Evolutionary conservation across 2,329 filamentous ascomycete genomes (phyloP), one percentile per base, ranked within the genome.

Genomic region (Hymenoscyphus salicellus): DNA sequence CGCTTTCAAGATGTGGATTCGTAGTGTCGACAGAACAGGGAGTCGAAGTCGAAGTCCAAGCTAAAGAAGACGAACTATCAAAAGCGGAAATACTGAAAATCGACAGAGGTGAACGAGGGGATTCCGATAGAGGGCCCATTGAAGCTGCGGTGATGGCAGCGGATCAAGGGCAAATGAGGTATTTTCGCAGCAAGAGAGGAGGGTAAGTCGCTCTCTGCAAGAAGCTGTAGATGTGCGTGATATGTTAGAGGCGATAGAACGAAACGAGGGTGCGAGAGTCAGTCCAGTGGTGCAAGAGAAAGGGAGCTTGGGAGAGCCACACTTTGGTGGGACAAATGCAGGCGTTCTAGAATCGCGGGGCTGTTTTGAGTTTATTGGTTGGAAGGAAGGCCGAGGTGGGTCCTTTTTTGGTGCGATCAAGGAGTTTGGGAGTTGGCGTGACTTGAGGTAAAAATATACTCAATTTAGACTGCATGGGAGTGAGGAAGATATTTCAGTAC

Each of bases 61-160:
- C 11, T 46, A 58, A 60, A 49, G 46, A 49, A 52, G 38, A 36
- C 36, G 41, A 20, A 57, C 33, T 17, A 41, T 26, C 33, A 55
- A 28, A 56, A 59, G 59, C 55, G 32, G 20, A 23, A 38, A 55
- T 43, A 66, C 62, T n/a, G 33, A 65, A 66, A 66, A 65, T 62
- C 17, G 66, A 69, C 64, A 62, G 63, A 66, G 65, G 28, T 38
- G 64, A 70, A 70, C 66, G 65, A 72, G 63, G 58, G 64, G 63
- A 57, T 38, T 36, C 46, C 58, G 56, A 63, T 63, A 57, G 61
- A 65, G 60, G 60, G 66, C 70, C 71, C 70, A 72, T 73, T 72
- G 70, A 72, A 71, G 65, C 68, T 69, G 70, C 69, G 55, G 26
- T 66, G 65, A 30, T 63, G 64, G 60, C 63, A 61, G 55, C 23